Conservation (phyloP, 192 early-diverging fungal species). For the Entomortierella chlamydospora region DNA sequence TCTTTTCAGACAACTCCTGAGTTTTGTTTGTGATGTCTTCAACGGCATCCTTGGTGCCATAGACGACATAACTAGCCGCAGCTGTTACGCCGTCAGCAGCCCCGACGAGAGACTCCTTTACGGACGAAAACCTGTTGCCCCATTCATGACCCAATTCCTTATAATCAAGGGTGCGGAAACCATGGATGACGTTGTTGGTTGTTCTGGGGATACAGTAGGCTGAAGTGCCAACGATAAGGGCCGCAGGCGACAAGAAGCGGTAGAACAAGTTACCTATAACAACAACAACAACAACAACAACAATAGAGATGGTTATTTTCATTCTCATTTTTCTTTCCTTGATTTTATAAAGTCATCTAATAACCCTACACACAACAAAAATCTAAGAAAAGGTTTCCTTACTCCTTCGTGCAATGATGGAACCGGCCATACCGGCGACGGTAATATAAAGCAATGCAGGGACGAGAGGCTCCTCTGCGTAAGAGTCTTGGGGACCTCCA, state of each 20-base stretch:
- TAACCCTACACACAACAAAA: no score
- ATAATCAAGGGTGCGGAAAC: constrained; percentile 31
- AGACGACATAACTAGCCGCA: constrained; percentile 9
- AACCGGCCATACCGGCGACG: constrained; percentile 28
- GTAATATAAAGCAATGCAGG: constrained; percentile 41
- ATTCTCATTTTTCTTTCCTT: no score
- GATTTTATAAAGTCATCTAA: no score
- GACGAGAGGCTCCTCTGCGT: constrained; percentile 37
- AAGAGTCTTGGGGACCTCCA: constrained; percentile 14
- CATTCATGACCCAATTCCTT: constrained; percentile 19
- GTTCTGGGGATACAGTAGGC: constrained; percentile 50
- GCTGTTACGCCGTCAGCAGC: constrained; percentile 14
- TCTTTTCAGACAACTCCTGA: constrained; percentile 27
- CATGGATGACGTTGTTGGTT: constrained; percentile 39
- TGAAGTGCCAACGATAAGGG: constrained; percentile 27
- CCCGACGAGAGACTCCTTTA: constrained; percentile 18
- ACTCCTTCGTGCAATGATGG: constrained; percentile 45
- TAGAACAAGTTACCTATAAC: constrained; percentile 40
- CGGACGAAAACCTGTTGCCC: constrained; percentile 22
- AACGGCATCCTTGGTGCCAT: constrained; percentile 17
- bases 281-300: constrained; percentile 15
- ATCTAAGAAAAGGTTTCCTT: no score
- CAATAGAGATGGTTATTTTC: background rate
- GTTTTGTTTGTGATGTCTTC: constrained; percentile 37
- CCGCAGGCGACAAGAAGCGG: constrained; percentile 30